Conservation (phyloP, 768 basidiomycete genomes). For the Trichaptum fuscoviolaceum region DNA sequence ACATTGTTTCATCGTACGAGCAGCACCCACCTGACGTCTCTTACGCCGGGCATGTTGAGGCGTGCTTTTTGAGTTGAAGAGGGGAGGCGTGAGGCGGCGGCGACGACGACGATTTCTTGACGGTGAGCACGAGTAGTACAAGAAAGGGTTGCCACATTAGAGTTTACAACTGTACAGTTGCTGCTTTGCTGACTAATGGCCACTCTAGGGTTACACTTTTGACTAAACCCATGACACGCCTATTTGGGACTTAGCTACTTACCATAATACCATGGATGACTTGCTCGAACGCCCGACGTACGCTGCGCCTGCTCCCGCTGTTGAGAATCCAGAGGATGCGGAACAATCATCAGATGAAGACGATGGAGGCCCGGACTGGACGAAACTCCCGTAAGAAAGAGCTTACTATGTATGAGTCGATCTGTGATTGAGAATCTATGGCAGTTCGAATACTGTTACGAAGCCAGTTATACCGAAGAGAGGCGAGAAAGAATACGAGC, state of each 20-base stretch:
- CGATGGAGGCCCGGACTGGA: slow-evolving; percentile 78
- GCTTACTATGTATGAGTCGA: slow-evolving; percentile 5
- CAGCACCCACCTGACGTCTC: slow-evolving; percentile 37
- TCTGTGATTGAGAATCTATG: slow-evolving; percentile 16
- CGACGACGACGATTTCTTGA: slow-evolving; percentile 10
- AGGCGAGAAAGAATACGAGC: slow-evolving; percentile 98
- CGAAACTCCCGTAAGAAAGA: slow-evolving; percentile 56
- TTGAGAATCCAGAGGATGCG: slow-evolving; percentile 35
- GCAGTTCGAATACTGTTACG: slow-evolving; percentile 18
- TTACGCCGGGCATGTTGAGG: slow-evolving; percentile 41
- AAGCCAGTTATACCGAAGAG: slow-evolving; percentile 87
- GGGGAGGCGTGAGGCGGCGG: slow-evolving; percentile 6
- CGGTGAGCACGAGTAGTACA: slow-evolving; percentile 3
- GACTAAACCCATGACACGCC: background rate
- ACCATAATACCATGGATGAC: slow-evolving; percentile 14
- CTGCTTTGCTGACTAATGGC: background rate
- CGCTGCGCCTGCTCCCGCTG: slow-evolving; percentile 24
- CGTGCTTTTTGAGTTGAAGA: slow-evolving; percentile 5
- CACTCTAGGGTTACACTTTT: background rate
- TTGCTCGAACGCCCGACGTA: slow-evolving; percentile 19
- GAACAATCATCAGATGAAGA: slow-evolving; percentile 64
- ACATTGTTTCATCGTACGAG: background rate
- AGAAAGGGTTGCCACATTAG: slow-evolving; percentile 11
- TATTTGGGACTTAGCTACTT: background rate
- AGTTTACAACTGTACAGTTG: slow-evolving; percentile 15